Base-by-base conservation (phyloP, 2,329 filamentous ascomycete species). In the Colletotrichum echinochloae region DNA sequence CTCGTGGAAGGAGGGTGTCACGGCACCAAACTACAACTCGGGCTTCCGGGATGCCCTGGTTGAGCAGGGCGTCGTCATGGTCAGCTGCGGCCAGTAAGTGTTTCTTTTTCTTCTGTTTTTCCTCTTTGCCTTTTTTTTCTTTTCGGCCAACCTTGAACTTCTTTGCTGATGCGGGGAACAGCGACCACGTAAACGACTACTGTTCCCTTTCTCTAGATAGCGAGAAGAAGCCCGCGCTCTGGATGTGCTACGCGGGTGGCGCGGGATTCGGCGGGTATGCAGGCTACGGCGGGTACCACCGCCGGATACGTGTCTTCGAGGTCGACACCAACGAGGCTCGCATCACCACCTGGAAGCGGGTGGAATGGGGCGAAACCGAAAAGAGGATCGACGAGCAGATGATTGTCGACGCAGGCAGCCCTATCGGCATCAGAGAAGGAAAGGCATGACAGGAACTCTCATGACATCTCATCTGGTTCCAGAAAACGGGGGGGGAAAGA, bases 231-330 rank as follows among this genome's bases (percentile, higher is more conserved):
- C 91, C 92, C 0, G 88, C 91, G 37, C 83, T 98, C 2, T 99
- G 96, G 96, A 97, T 99, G 95, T 99, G 96, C 84, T 98, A 98
- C 80, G 95, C 91, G 11, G 96, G 96, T 39, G 96, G 93, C 33
- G 89, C 91, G 35, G 96, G 96, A 1, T 97, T 99, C 76, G 96
- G 96, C 65, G 96, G 96, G 0, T 99, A 99, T 78, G 96, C 92
- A 26, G 95, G 95, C 7, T 98, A 98, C 78, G 91, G 91, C 51
- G 92, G 92, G 5, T 98, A 92, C 78, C 87, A 95, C 76, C 92
- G 96, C 33, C 90, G 94, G 37, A 87, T 98, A 63, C 89, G 96
- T 57, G 88, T 99, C 52, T 99, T 96, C 78, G 95, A 98, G 75
- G 89, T 99, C 60, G 95, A 99, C 79, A 93, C 95, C 82, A 97